Evolutionary conservation across 108 stramenopile genomes (phyloP).

Genomic region (Seminavis robusta): DNA sequence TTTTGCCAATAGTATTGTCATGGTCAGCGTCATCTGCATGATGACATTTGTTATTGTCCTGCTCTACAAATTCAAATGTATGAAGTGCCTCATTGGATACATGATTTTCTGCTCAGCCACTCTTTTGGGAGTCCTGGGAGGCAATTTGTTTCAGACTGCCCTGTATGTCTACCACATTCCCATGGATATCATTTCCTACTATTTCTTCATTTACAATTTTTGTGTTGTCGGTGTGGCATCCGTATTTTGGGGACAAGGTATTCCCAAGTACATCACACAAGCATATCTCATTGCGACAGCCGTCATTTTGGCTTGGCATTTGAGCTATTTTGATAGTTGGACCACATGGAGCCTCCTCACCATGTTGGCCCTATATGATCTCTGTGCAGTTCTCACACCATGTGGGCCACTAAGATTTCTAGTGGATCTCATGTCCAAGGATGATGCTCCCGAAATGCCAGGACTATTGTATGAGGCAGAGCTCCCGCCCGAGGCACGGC

Average conservation of each 20-base stretch:
- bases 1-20: conserved; percentile 90
- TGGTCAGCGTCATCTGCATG: conserved; percentile 79
- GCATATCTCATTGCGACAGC: conserved; percentile 87
- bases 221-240: conserved; percentile 87
- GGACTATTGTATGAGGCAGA: conserved; percentile 95
- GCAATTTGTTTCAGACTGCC: conserved; percentile 56
- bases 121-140: conserved; percentile 85
- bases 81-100: conserved; percentile 86
- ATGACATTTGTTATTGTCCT: conserved; percentile 93
- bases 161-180: conserved; percentile 84
- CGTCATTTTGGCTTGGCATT: conserved; percentile 94
- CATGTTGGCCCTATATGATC: conserved; percentile 94
- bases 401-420: conserved; percentile 90
- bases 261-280: conserved; percentile 85
- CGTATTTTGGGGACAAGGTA: conserved; percentile 91
- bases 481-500: conserved; percentile 73
- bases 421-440: conserved; percentile 87
- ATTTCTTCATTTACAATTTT: conserved; percentile 85
- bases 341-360: conserved; percentile 93
- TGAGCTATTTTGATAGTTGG: conserved; percentile 89
- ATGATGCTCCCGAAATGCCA: conserved; percentile 92
- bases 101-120: conserved; percentile 85
- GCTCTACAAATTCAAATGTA: conserved; percentile 86
- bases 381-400: conserved; percentile 95
- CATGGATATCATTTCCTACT: conserved; percentile 85